Evolutionary conservation across 495 filamentous ascomycete species (phyloP).

Genomic region (Penicilliopsis zonata): DNA sequence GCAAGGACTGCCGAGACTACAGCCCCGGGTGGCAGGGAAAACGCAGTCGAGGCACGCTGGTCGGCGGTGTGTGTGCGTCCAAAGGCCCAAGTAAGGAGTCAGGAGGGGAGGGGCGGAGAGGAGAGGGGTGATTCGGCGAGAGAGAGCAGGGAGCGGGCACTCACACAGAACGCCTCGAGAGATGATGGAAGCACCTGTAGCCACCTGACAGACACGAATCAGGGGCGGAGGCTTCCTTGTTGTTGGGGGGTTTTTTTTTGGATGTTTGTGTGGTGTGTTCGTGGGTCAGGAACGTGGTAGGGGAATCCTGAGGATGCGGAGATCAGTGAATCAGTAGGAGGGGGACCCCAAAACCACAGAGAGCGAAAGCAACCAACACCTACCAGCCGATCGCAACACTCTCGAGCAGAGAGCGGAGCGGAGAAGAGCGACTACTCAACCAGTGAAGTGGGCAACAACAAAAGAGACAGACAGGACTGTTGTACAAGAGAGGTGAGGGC

Average conservation of each 20-base stretch:
- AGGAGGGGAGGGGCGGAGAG: conserved; percentile 33
- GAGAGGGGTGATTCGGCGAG: conserved; percentile 28
- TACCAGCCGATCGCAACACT: conserved; percentile 6
- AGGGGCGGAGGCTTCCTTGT: too few species aligned
- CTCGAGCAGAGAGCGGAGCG: conserved; percentile 8
- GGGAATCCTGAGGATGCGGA: conserved; percentile 16
- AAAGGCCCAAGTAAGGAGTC: conserved; percentile 25
- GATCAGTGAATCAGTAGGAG: conserved; percentile 11
- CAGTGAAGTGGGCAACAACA: conserved; percentile 4
- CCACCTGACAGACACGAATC: conserved; percentile 12
- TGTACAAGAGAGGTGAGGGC: conserved; percentile 28
- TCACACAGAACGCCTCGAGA: conserved; percentile 33
- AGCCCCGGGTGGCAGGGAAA: conserved; percentile 3
- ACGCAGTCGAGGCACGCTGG: conserved; percentile 6
- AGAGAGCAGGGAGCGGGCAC: conserved; percentile 15
- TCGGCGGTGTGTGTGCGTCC: conserved; percentile 28
- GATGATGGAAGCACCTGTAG: conserved; percentile 16
- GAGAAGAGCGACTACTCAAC: conserved; percentile 5
- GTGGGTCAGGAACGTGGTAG: too few species aligned
- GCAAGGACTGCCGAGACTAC: background rate
- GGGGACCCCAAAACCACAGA: too few species aligned
- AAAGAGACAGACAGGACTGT: conserved; percentile 19
- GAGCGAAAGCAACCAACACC: conserved; percentile 7
- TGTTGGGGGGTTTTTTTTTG: too few species aligned
- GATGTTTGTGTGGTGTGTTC: too few species aligned